Percentiles rank a stretch among this genome's conserved stretches.
Conservation (phyloP, 495 filamentous ascomycete genomes). For the Apiosordaria backusii region DNA sequence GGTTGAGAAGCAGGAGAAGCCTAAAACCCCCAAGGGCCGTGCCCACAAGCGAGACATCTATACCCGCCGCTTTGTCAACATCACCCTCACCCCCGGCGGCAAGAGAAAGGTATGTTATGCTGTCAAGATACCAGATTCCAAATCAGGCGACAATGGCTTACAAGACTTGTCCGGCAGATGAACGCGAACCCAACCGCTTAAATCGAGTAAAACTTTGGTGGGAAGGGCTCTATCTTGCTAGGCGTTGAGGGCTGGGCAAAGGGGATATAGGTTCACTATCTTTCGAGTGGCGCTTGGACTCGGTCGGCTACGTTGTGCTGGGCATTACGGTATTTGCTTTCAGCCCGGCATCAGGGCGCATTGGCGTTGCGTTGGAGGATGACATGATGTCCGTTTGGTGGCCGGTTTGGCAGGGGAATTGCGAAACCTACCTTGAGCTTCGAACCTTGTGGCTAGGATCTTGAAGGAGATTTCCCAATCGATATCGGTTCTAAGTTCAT, state of each 20-base stretch:
- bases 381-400: conserved; percentile 19
- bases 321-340: not conserved
- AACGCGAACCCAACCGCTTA: conserved; percentile 49
- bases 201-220: conserved; percentile 9
- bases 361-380: conserved; percentile 21
- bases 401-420: not conserved
- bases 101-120: conserved; percentile 86
- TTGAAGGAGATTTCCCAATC: not conserved
- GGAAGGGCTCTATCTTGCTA: not conserved
- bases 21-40: conserved; percentile 92
- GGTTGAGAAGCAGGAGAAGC: conserved; percentile 86
- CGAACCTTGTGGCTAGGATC: not conserved
- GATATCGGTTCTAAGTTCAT: not conserved
- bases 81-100: conserved; percentile 87
- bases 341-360: not conserved
- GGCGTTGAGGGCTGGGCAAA: not conserved
- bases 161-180: conserved; percentile 35
- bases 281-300: conserved; percentile 15
- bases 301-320: conserved; percentile 7
- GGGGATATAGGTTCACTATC: not conserved
- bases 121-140: not conserved
- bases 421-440: not conserved
- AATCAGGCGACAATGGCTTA: not conserved
- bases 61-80: conserved; percentile 98
- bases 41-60: conserved; percentile 96